phyloP scores from a whole-genome alignment of 352 stramenopile genomes.

The Pythium dissimile region DNA sequence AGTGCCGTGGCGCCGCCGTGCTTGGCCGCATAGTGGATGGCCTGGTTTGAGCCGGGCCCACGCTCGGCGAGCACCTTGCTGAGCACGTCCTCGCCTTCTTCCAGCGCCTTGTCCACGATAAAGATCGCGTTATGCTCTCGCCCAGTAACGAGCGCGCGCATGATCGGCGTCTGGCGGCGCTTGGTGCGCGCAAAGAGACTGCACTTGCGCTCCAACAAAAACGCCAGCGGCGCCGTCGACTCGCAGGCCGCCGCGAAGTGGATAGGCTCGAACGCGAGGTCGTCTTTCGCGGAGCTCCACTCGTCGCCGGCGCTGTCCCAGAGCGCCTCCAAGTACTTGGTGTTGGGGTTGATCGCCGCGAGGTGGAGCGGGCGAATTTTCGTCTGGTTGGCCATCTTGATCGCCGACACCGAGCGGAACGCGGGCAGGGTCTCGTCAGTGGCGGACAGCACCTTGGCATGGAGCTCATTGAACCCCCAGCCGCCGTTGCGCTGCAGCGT shows the following conservation, averaged over 20 bases:
- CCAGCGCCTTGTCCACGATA: conserved; percentile 53
- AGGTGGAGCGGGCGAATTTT: conserved; percentile 68
- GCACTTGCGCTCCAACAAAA: conserved; percentile 54
- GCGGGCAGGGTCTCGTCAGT: conserved; percentile 31
- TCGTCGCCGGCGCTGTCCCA: conserved; percentile 57
- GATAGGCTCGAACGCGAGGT: conserved; percentile 54
- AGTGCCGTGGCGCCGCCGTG: conserved; percentile 43
- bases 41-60: conserved; percentile 46
- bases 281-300: conserved; percentile 47
- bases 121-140: conserved; percentile 60
- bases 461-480: conserved; percentile 62
- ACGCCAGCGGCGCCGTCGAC: conserved; percentile 43
- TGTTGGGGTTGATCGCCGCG: conserved; percentile 72
- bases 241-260: conserved; percentile 68
- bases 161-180: conserved; percentile 55
- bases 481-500: conserved; percentile 49
- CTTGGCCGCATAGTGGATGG: conserved; percentile 55
- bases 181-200: conserved; percentile 62
- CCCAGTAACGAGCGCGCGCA: conserved; percentile 38
- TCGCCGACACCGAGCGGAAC: conserved; percentile 60
- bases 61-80: conserved; percentile 41
- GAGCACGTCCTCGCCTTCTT: conserved; percentile 29
- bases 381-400: conserved; percentile 64
- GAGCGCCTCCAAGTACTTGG: conserved; percentile 52
- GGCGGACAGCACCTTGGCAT: conserved; percentile 51